Evolutionary conservation across 2,329 filamentous ascomycete genomes (phyloP).

Genomic region (Paraphoma sp.): DNA sequence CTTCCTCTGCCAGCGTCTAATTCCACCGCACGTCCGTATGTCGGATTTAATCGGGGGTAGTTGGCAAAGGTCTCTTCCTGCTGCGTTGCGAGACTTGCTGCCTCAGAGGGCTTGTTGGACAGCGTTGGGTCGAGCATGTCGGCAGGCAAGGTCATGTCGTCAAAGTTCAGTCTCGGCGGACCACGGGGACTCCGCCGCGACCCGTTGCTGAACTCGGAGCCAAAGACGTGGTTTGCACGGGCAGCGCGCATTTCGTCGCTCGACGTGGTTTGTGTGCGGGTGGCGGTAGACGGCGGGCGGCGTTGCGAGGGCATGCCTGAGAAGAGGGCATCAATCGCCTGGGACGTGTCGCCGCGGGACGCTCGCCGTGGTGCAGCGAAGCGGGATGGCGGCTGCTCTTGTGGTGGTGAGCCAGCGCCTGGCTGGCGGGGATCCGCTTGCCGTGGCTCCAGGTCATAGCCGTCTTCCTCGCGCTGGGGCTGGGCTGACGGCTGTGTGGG

Average conservation of each 20-base stretch:
- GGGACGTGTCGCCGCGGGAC: conserved; percentile 14
- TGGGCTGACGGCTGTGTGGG: conserved; percentile 14
- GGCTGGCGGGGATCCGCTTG: background rate
- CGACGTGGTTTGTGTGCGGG: conserved; percentile 4
- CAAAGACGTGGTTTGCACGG: conserved; percentile 20
- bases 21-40: conserved; percentile 49
- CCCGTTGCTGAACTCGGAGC: conserved; percentile 21
- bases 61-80: conserved; percentile 28
- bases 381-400: background rate
- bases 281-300: conserved; percentile 3
- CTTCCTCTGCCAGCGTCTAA: conserved; percentile 43
- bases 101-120: conserved; percentile 24
- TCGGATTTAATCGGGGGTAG: conserved; percentile 47
- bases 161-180: conserved; percentile 17
- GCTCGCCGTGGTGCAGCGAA: background rate
- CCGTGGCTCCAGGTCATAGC: background rate
- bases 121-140: conserved; percentile 19
- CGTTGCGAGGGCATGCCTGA: conserved; percentile 8
- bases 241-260: conserved; percentile 8
- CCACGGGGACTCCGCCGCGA: conserved; percentile 4
- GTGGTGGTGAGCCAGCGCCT: background rate
- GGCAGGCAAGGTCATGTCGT: conserved; percentile 24
- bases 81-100: conserved; percentile 17
- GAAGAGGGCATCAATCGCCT: conserved; percentile 35
- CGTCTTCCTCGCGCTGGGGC: conserved; percentile 11